These are phyloP conservation scores for Syzygium oleosum DNA, from an alignment of 345 rosid species.

Conservation along the genomic window DNA sequence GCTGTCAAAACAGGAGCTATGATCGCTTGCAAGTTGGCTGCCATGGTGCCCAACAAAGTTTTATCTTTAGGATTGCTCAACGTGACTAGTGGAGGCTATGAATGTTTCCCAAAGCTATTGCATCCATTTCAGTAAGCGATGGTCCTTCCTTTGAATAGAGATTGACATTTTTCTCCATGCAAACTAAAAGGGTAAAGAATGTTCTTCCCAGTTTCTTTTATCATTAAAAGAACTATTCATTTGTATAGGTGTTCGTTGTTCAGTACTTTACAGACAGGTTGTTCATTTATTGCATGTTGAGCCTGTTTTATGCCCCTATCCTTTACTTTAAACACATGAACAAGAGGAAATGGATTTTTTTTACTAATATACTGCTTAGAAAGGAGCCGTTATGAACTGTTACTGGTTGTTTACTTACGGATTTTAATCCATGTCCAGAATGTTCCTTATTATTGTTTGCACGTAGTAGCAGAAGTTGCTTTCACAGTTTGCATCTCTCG, in stretches of 20 bases:
- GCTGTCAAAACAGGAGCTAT: constrained; percentile 61
- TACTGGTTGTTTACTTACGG: background rate
- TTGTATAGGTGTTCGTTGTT: background rate
- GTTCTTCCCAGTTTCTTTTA: background rate
- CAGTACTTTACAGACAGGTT: background rate
- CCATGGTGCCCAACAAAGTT: constrained; percentile 73
- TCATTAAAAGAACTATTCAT: background rate
- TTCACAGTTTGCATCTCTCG: background rate
- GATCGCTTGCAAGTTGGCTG: constrained; percentile 92
- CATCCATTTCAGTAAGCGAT: background rate
- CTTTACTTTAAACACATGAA: background rate
- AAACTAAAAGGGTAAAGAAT: background rate
- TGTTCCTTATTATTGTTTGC: background rate
- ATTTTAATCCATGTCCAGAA: background rate
- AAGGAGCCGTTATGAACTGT: background rate
- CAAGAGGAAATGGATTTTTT: background rate
- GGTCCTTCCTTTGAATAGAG: background rate
- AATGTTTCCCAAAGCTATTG: constrained; percentile 87
- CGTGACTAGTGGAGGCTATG: constrained; percentile 93
- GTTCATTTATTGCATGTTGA: background rate
- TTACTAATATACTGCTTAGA: background rate
- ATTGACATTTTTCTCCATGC: background rate
- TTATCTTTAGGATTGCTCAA: constrained; percentile 80
- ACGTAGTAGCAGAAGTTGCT: background rate
- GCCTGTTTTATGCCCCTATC: background rate